Conservation (phyloP, 805 yeast genomes). For the Candida chauliodis region DNA sequence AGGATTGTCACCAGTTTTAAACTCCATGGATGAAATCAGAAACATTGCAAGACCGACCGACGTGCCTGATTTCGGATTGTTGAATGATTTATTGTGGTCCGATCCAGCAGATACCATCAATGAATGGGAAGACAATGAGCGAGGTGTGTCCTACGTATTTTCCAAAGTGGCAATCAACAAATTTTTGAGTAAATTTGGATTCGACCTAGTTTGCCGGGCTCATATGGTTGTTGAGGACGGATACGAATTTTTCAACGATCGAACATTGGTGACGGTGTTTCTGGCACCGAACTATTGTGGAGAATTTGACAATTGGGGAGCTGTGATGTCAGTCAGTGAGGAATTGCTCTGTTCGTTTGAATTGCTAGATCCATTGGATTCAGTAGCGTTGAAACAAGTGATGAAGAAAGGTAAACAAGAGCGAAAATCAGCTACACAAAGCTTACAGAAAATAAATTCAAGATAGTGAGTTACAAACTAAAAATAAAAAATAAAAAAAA, state of each 20-base stretch:
- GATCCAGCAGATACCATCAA: conserved; percentile 81
- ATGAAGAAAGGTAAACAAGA: conserved; percentile 93
- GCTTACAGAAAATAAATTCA: conserved; percentile 11
- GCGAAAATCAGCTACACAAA: conserved; percentile 53
- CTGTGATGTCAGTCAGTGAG: conserved; percentile 95
- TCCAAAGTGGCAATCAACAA: conserved; percentile 77
- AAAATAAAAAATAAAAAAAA: neutral
- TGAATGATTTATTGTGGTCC: conserved; percentile 77
- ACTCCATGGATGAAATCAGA: conserved; percentile 70
- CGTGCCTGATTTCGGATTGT: conserved; percentile 77
- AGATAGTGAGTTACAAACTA: neutral
- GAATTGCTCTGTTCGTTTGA: conserved; percentile 92
- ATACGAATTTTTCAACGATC: conserved; percentile 74
- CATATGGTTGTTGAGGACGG: conserved; percentile 93
- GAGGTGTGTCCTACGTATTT: conserved; percentile 81
- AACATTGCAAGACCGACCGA: conserved; percentile 78
- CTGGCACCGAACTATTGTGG: conserved; percentile 85
- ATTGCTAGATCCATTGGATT: conserved; percentile 87
- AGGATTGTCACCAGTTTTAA: conserved; percentile 73
- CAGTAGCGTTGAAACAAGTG: conserved; percentile 88
- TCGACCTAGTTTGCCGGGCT: conserved; percentile 79
- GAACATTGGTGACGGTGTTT: conserved; percentile 74
- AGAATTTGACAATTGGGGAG: conserved; percentile 80
- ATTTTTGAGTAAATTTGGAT: conserved; percentile 68
- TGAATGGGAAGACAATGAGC: conserved; percentile 86